phyloP scores from a whole-genome alignment of 495 filamentous ascomycete species.

The Aspergillus conjunctus region DNA sequence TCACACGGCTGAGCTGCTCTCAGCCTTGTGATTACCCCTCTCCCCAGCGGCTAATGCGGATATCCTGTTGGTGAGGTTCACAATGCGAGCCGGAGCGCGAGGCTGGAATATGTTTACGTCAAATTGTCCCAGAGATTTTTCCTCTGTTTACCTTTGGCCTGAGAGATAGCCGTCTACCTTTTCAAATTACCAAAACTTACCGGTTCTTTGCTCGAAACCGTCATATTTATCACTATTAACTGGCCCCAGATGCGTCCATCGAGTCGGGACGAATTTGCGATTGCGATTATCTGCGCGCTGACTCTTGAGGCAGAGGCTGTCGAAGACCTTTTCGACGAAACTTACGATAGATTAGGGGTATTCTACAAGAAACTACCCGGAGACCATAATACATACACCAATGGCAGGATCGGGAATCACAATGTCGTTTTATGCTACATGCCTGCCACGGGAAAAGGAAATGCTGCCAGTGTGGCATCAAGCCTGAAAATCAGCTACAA shows the following conservation, averaged over 20 bases:
- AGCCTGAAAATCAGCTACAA: conserved; percentile 35
- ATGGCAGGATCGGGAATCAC: conserved; percentile 38
- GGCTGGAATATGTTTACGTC: not conserved
- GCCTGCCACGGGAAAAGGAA: conserved; percentile 38
- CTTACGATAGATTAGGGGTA: conserved; percentile 21
- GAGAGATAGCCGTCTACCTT: not conserved
- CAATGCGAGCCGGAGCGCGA: too few relatives aligned
- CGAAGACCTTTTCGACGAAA: conserved; percentile 32
- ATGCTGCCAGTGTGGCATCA: conserved; percentile 31
- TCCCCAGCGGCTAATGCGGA: conserved; percentile 2
- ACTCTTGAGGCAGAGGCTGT: conserved; percentile 35
- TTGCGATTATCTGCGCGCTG: conserved; percentile 21
- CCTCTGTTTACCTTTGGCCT: not conserved
- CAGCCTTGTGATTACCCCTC: conserved; percentile 8
- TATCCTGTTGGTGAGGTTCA: conserved; percentile 6
- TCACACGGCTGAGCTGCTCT: not conserved
- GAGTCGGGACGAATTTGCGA: conserved; percentile 26
- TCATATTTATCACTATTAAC: conserved; percentile 1
- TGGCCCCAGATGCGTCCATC: conserved; percentile 11
- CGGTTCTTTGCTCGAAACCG: not conserved
- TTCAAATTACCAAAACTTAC: not conserved
- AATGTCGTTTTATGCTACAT: conserved; percentile 40
- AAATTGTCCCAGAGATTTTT: not conserved
- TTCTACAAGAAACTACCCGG: conserved; percentile 9
- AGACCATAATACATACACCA: conserved; percentile 31